These are phyloP conservation scores for Lentinula detonsa DNA, from an alignment of 768 basidiomycete species.

Conservation along the genomic window DNA sequence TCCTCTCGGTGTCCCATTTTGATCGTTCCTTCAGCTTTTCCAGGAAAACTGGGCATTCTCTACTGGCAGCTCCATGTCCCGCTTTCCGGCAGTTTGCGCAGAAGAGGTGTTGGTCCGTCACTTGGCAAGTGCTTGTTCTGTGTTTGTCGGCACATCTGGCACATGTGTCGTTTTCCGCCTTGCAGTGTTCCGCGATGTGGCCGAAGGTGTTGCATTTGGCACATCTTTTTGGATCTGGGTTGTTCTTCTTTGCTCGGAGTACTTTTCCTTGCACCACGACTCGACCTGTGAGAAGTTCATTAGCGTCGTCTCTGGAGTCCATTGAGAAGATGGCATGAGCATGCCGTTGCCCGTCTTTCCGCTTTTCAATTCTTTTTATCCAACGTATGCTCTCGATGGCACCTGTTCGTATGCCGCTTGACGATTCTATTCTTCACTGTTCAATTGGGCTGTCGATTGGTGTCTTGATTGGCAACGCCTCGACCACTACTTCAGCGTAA, in stretches of 20 bases:
- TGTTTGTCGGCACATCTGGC: not conserved
- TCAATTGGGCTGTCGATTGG: not conserved
- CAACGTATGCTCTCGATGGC: not conserved
- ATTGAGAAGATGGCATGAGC: not conserved
- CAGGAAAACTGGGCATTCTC: not conserved
- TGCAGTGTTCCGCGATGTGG: not conserved
- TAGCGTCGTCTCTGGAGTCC: not conserved
- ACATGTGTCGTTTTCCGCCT: not conserved
- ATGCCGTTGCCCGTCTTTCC: not conserved
- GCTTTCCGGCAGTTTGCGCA: not conserved
- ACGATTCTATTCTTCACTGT: not conserved
- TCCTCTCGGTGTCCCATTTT: not conserved
- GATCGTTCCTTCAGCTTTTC: not conserved
- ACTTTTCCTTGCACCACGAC: not conserved
- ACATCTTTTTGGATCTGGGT: not conserved
- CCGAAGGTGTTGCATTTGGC: not conserved
- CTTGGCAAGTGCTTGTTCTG: not conserved
- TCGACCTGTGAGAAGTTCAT: not conserved
- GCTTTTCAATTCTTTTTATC: not conserved
- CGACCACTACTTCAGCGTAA: not conserved
- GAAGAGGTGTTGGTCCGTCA: not conserved
- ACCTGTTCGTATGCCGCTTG: not conserved
- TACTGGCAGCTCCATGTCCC: not conserved
- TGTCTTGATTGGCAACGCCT: not conserved
- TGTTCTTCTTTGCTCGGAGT: not conserved